Evolutionary conservation across 2,329 filamentous ascomycete species (phyloP).

Genomic region (Paramyrothecium roridum): DNA sequence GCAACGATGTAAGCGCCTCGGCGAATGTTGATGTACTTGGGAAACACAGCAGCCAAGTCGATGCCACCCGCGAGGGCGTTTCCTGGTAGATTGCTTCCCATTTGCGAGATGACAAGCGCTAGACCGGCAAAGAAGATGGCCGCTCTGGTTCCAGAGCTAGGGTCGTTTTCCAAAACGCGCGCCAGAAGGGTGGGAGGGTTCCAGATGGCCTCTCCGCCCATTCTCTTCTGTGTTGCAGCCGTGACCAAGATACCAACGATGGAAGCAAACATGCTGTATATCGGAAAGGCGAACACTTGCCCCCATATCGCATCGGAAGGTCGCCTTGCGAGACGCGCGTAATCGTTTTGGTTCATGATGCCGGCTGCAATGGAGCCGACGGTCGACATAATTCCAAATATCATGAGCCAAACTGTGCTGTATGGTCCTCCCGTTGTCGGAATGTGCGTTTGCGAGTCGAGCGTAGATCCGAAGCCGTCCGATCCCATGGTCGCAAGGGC

Average conservation of each 20-base stretch:
- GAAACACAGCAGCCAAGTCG: conserved; percentile 34
- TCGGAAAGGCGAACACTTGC: conserved; percentile 29
- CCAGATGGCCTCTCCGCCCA: conserved; percentile 32
- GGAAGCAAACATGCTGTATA: conserved; percentile 30
- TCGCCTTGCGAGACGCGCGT: conserved; percentile 28
- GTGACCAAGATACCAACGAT: conserved; percentile 38
- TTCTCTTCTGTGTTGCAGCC: conserved; percentile 32
- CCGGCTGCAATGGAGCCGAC: conserved; percentile 34
- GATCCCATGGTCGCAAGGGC: conserved; percentile 38
- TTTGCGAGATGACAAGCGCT: conserved; percentile 29
- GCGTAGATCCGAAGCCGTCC: conserved; percentile 32
- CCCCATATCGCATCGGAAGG: conserved; percentile 30
- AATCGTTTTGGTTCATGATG: conserved; percentile 36
- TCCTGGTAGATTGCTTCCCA: conserved; percentile 32
- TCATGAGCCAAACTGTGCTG: conserved; percentile 32
- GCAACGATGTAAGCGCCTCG: conserved; percentile 33
- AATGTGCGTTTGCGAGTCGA: conserved; percentile 16
- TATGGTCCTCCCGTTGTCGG: conserved; percentile 21
- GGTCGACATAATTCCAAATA: conserved; percentile 32
- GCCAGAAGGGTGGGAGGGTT: conserved; percentile 32
- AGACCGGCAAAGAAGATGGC: conserved; percentile 35
- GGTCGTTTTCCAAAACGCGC: conserved; percentile 23
- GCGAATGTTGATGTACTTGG: conserved; percentile 33
- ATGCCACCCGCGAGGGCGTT: conserved; percentile 35
- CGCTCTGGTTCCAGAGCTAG: conserved; percentile 28